Evolutionary conservation across 768 basidiomycete genomes (phyloP), one percentile per base, ranked within the genome.

Genomic region (Suillus spraguei): DNA sequence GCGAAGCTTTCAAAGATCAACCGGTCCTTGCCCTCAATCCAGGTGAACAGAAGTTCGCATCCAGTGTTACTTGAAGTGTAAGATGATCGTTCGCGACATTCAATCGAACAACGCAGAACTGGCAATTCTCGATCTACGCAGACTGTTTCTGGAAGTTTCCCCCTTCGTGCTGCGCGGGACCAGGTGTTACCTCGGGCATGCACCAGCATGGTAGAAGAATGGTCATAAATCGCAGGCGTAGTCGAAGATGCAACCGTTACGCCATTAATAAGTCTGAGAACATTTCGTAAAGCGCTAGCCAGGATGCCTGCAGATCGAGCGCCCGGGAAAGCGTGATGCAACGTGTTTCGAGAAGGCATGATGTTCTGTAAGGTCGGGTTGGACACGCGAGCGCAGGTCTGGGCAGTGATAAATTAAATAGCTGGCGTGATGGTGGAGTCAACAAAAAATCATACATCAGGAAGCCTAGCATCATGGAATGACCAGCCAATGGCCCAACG

Each of bases 401-500:
- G 49, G 24, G 32, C 6, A 62, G 6, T 69, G 60, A 79, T 81
- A 61, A 42, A 63, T 4, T 46, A 39, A 50, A 36, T 33, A 38
- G 28, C 65, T 22, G 16, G 53, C 36, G 24, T 53, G 52, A 46
- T n/a, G 16, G 24, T 32, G 14, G 22, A 36, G 62, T 24, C 46
- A 41, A 32, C 28, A 16, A 42, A 20, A 33, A 54, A 13, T 79
- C 92, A 59, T 72, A 95, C 97, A 66, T 97, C 94, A 1, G 93
- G 88, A 36, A 97, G 76, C 8, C 87, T 86, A 16, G 72, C 72
- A 35, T 83, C 81, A 2, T 76, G 78, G 60, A 89, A 87, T 0
- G 92, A 95, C 97, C 97, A 98, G 0, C 85, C 94, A 2, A 99
- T 75, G 0, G 89, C 92, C 95, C 95, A 99, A n/a, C 97, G 85